A percentile compares a stretch with the other conserved stretches of the same genome.
Evolutionary conservation across 176 grass and related monocot genomes (phyloP).

Genomic region (Thalia dealbata): DNA sequence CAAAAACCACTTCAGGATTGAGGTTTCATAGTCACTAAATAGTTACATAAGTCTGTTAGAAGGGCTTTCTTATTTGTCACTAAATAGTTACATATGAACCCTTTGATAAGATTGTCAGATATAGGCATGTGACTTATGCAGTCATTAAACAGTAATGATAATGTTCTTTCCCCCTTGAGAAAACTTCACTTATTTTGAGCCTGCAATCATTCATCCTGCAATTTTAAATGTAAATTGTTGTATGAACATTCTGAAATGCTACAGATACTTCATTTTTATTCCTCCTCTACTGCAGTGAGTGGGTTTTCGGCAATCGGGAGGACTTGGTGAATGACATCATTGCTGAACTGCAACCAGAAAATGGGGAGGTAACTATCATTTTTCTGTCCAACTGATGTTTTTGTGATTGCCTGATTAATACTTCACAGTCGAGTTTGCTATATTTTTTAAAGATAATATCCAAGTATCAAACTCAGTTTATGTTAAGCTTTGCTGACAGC

Average conservation of each 20-base stretch:
- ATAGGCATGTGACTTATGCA: neutral
- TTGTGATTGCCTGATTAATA: neutral
- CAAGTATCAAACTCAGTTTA: neutral
- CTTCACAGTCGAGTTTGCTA: neutral
- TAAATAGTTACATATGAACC: neutral
- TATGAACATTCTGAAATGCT: neutral
- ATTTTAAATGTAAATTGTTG: neutral
- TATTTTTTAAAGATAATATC: neutral
- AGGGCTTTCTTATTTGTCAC: neutral
- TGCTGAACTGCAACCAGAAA: slow-evolving; percentile 71
- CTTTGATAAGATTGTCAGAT: neutral
- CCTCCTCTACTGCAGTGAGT: slow-evolving; percentile 49
- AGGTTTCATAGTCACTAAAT: neutral
- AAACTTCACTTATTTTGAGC: neutral
- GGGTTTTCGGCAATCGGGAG: slow-evolving; percentile 95
- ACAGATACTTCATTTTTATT: slow-evolving; percentile 8
- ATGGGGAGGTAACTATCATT: slow-evolving; percentile 61
- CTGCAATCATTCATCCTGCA: neutral
- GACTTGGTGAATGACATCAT: slow-evolving; percentile 81
- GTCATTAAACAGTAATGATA: neutral
- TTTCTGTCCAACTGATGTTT: neutral
- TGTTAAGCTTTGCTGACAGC: neutral
- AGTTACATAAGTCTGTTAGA: neutral
- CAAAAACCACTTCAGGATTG: neutral
- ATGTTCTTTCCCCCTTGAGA: neutral